phyloP scores from a whole-genome alignment of 305 asterid genomes.

The Petunia hybrid region DNA sequence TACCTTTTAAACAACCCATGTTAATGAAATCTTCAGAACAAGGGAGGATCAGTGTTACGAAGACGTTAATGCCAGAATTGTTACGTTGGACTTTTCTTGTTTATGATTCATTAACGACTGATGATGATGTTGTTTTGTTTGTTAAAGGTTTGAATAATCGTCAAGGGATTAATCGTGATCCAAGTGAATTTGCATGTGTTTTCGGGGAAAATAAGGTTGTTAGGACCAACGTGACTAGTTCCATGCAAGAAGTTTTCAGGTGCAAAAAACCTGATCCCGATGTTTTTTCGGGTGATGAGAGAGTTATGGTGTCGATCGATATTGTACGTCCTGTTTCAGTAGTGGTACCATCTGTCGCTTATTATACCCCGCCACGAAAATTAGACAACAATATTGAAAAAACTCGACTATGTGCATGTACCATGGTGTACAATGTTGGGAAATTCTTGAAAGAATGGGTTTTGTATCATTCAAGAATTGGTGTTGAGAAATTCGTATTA shows the following conservation, averaged over 20 bases:
- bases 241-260: constrained; percentile 89
- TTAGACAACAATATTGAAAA: constrained; percentile 35
- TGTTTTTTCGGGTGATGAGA: constrained; percentile 33
- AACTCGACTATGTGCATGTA: constrained; percentile 73
- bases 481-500: constrained; percentile 69
- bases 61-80: constrained; percentile 35
- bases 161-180: constrained; percentile 65
- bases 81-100: constrained; percentile 59
- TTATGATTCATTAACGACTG: constrained; percentile 78
- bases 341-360: constrained; percentile 75
- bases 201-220: constrained; percentile 58
- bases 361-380: constrained; percentile 61
- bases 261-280: constrained; percentile 58
- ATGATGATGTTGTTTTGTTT: constrained; percentile 70
- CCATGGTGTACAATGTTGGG: constrained; percentile 80
- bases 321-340: constrained; percentile 45
- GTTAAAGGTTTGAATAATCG: constrained; percentile 75
- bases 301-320: constrained; percentile 57
- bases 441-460: constrained; percentile 81
- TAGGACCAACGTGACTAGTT: constrained; percentile 63
- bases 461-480: constrained; percentile 70
- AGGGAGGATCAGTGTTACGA: no score
- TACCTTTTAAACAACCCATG: constrained; percentile 61
- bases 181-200: constrained; percentile 68
- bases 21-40: constrained; percentile 33